Percentiles rank a stretch among this genome's conserved stretches.
These are phyloP conservation scores for Botrytis fragariae DNA, from an alignment of 2,329 filamentous ascomycete genomes.

Conservation along the genomic window DNA sequence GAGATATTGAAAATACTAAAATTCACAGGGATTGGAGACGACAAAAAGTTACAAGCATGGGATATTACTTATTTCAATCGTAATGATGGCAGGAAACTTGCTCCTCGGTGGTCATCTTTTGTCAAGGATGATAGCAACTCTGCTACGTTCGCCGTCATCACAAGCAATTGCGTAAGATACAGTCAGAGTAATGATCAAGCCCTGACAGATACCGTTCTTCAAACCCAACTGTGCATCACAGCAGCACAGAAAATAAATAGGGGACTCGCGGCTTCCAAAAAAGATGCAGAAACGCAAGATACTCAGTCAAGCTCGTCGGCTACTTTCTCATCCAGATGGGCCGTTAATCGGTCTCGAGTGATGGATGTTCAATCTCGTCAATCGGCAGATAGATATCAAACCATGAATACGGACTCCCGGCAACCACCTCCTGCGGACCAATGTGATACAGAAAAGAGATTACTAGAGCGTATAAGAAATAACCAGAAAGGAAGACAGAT, in stretches of 20 bases:
- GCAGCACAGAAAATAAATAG: not conserved
- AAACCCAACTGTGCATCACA: not conserved
- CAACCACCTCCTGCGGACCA: not conserved
- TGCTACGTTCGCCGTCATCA: not conserved
- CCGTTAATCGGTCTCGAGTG: not conserved
- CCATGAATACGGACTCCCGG: not conserved
- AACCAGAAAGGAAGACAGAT: not conserved
- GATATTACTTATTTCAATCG: not conserved
- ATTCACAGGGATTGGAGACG: not conserved
- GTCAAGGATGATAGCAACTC: not conserved
- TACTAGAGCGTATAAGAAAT: not conserved
- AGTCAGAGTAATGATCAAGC: not conserved
- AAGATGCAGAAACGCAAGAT: not conserved
- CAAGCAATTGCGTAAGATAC: not conserved
- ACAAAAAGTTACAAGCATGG: not conserved
- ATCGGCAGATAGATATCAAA: not conserved
- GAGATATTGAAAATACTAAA: not conserved
- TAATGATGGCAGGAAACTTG: not conserved
- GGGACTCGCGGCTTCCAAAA: not conserved
- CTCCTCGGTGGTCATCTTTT: constrained; percentile 33
- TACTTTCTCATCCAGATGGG: not conserved
- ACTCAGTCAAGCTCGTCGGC: not conserved
- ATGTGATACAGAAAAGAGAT: not conserved
- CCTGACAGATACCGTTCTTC: not conserved
- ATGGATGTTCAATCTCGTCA: not conserved